Percentiles rank a stretch among this genome's conserved stretches.
These are phyloP conservation scores for Rehmannia glutinosa DNA, from an alignment of 257 asterid genomes.

Conservation along the genomic window DNA sequence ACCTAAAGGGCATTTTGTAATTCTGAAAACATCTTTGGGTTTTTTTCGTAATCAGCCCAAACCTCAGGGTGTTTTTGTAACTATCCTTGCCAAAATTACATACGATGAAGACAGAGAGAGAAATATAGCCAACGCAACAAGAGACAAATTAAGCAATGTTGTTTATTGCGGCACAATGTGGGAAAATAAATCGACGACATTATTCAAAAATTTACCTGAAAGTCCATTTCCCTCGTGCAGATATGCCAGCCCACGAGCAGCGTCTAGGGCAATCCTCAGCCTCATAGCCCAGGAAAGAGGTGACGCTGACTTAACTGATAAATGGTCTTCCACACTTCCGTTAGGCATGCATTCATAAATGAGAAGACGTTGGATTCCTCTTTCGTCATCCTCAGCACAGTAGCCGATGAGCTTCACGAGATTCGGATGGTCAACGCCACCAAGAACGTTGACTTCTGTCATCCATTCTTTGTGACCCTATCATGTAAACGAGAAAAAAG, in stretches of 20 bases:
- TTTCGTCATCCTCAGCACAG: constrained; percentile 84
- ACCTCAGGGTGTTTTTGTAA: too few relatives aligned
- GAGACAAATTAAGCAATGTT: background rate
- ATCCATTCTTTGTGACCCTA: constrained; percentile 96
- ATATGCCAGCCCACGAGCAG: constrained; percentile 80
- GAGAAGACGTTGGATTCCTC: constrained; percentile 84
- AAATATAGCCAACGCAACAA: background rate
- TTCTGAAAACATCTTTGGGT: too few relatives aligned
- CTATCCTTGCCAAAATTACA: too few relatives aligned
- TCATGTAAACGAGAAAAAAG: too few relatives aligned
- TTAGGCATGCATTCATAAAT: constrained; percentile 77
- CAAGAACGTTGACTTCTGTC: constrained; percentile 83
- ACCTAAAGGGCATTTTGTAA: background rate
- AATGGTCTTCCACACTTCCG: constrained; percentile 72
- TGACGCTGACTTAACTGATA: constrained; percentile 39
- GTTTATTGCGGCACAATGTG: background rate
- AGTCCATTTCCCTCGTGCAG: constrained; percentile 87
- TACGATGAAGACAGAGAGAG: too few relatives aligned
- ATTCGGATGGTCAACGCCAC: constrained; percentile 75
- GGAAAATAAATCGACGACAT: too few relatives aligned
- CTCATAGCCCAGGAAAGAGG: constrained; percentile 75
- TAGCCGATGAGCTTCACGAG: constrained; percentile 83
- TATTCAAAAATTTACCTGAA: constrained; percentile 64
- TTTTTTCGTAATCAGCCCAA: too few relatives aligned
- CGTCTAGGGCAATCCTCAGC: constrained; percentile 71